Base-by-base conservation (phyloP, 352 stramenopile species). In the Phytophthora megakarya region DNA sequence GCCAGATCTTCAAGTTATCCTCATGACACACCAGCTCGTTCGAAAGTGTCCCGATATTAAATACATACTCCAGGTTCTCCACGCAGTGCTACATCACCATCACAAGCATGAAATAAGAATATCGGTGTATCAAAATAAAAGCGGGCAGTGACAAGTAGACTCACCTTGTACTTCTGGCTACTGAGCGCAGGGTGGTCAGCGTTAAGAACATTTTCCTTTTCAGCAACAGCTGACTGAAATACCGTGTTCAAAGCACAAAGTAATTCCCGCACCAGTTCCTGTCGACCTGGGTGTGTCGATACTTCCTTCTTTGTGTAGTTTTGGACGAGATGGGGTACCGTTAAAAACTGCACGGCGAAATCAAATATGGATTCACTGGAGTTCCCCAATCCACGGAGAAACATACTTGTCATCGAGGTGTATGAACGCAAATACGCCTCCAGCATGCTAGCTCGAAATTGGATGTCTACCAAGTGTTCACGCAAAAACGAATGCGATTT, bases 141-240 rank as follows among this genome's bases (percentile, higher is more conserved):
- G 26, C 26, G 9, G 5, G 26, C 5, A 32, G 26, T 40, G 6
- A 23, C 13, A 22, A 13, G 22, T 15, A 58, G 38, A 4, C 66
- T 50, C 67, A 93, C 84, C 84, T 94, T 96, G 70, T 96, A 96
- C 66, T 96, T 96, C 38, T 93, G 87, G 61, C 80, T 92, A 46
- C 77, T 88, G 12, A 96, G 56, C 4, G 84, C 84, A 38, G 84
- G 65, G 50, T 93, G 84, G n/a, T 95, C 85, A 23, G 88, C 78
- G 37, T 91, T 91, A 12, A 95, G 40, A 16, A 64, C 33, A 0
- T 53, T 54, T 37, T 59, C 57, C 22, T 84, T 77, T 33, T 71
- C 61, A 25, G 81, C 71, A 18, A 88, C 59, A 19, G 84, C 79
- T 21, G 81, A 78, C 9, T 74, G 51, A 42, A 96, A 82, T 18